These are phyloP conservation scores for Xylariaceae sp. DNA, from an alignment of 2,329 filamentous ascomycete species.

Conservation along the genomic window DNA sequence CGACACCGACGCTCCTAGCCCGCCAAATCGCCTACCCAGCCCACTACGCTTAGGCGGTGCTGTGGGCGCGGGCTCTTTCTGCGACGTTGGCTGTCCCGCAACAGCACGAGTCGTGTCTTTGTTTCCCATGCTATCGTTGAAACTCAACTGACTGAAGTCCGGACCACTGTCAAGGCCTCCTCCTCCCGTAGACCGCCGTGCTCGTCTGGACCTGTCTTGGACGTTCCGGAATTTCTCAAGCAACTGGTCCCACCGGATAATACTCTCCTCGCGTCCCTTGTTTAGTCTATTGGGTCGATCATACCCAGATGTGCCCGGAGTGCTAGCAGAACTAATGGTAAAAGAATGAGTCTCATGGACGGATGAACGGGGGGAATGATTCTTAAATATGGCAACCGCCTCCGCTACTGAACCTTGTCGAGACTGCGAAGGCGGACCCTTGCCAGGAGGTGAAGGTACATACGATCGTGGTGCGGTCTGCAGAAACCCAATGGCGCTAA, in stretches of 20 bases:
- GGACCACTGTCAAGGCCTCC: slow-evolving; percentile 45
- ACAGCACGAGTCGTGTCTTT: slow-evolving; percentile 35
- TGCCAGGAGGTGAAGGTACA: slow-evolving; percentile 37
- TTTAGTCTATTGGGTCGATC: slow-evolving; percentile 67
- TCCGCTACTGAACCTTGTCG: slow-evolving; percentile 34
- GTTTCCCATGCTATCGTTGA: slow-evolving; percentile 38
- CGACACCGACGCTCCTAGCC: slow-evolving; percentile 65
- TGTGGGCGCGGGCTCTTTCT: slow-evolving; percentile 46
- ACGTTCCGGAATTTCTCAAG: slow-evolving; percentile 91
- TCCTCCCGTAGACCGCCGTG: slow-evolving; percentile 55
- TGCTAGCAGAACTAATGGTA: slow-evolving; percentile 40
- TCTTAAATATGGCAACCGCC: slow-evolving; percentile 29
- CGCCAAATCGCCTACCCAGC: slow-evolving; percentile 63
- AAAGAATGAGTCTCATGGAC: slow-evolving; percentile 35
- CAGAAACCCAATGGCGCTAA: slow-evolving; percentile 92
- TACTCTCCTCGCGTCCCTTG: slow-evolving; percentile 74
- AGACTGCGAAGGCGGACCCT: slow-evolving; percentile 28
- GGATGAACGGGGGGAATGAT: slow-evolving; percentile 28
- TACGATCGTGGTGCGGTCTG: slow-evolving; percentile 77
- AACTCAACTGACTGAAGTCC: slow-evolving; percentile 38
- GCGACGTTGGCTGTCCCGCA: slow-evolving; percentile 39
- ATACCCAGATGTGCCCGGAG: slow-evolving; percentile 52
- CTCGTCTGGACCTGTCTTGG: slow-evolving; percentile 76
- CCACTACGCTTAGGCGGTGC: slow-evolving; percentile 54
- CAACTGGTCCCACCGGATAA: slow-evolving; percentile 86